phyloP scores from a whole-genome alignment of 1,284 basidiomycete species.

The Salmacisia buchloeana region DNA sequence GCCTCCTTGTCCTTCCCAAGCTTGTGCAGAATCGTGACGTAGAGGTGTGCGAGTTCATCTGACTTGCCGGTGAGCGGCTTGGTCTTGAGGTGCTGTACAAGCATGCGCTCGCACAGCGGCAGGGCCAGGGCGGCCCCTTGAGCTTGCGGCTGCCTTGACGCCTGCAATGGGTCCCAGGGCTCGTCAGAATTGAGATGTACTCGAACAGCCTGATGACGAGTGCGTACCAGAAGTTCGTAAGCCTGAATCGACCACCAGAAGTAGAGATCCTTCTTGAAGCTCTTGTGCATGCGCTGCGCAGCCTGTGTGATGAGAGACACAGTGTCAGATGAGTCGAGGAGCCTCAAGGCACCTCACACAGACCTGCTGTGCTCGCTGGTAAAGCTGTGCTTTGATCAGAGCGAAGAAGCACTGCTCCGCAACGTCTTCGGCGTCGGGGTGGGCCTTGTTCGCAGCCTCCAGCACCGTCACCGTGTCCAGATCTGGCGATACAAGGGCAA shows the following conservation, averaged over 20 bases:
- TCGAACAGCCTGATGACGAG: not conserved
- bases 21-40: conserved; percentile 66
- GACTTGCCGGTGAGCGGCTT: conserved; percentile 65
- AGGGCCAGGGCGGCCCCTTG: conserved; percentile 60
- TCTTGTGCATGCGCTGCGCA: conserved; percentile 22
- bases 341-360: conserved; percentile 2
- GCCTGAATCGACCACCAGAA: conserved; percentile 76
- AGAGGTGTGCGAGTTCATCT: conserved; percentile 70
- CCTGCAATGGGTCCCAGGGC: not conserved
- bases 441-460: conserved; percentile 54
- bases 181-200: not conserved
- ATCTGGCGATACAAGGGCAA: conserved; percentile 17
- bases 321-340: not conserved
- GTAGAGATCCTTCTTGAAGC: conserved; percentile 64
- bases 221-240: conserved; percentile 61
- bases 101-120: conserved; percentile 60
- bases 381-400: conserved; percentile 28
- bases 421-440: conserved; percentile 72
- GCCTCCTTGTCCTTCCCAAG: conserved; percentile 57
- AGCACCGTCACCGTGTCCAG: conserved; percentile 43
- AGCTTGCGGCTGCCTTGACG: conserved; percentile 14
- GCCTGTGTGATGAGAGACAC: conserved; percentile 10
- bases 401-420: conserved; percentile 73
- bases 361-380: conserved; percentile 45
- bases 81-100: conserved; percentile 63